Conservation (phyloP, 225 moss, liverwort and hornwort genomes). For the Marchantia paleacea region DNA sequence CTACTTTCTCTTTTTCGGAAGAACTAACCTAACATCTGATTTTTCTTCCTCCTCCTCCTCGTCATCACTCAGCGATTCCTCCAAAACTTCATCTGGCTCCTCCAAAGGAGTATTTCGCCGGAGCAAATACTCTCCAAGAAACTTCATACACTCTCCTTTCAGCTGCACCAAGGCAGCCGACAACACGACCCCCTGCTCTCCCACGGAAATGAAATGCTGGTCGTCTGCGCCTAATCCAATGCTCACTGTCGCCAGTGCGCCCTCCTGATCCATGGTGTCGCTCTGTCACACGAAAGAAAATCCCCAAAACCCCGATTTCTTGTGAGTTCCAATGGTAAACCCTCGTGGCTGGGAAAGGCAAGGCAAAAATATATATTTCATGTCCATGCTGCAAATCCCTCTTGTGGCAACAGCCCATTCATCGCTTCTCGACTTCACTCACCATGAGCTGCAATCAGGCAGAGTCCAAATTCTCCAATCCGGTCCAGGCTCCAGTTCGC, state of each 20-base stretch:
- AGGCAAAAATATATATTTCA: too few relatives aligned
- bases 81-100: conserved; percentile 37
- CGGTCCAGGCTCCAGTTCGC: too few relatives aligned
- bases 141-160: conserved; percentile 39
- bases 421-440: too few relatives aligned
- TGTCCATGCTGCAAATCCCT: too few relatives aligned
- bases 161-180: conserved; percentile 41
- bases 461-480: too few relatives aligned
- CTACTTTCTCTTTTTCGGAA: conserved; percentile 31
- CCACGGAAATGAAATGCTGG: conserved; percentile 13
- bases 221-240: conserved; percentile 32
- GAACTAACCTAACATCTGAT: conserved; percentile 26
- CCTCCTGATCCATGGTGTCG: not conserved
- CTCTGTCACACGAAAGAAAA: too few relatives aligned
- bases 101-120: conserved; percentile 39
- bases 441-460: too few relatives aligned
- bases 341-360: too few relatives aligned
- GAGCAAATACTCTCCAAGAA: conserved; percentile 36
- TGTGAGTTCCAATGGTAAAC: too few relatives aligned
- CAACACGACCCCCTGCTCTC: conserved; percentile 9
- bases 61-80: conserved; percentile 21
- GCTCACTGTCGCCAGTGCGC: conserved; percentile 17
- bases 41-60: conserved; percentile 25
- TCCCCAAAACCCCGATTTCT: too few relatives aligned
- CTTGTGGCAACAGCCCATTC: too few relatives aligned